phyloP scores from a whole-genome alignment of 2,329 filamentous ascomycete genomes.

The Pyrenophora teres region DNA sequence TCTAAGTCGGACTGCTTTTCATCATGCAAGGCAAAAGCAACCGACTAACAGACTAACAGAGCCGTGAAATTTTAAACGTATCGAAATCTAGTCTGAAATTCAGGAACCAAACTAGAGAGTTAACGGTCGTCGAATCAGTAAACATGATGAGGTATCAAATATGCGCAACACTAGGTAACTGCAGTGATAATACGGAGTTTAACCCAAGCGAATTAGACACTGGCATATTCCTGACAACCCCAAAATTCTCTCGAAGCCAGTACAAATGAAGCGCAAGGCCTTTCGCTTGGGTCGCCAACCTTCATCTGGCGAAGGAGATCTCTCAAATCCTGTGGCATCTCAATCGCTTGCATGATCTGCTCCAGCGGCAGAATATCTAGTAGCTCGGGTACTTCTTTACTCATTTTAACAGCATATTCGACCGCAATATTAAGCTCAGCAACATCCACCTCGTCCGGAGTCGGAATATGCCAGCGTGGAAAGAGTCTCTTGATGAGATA shows the following conservation, averaged over 20 bases:
- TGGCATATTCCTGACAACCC: conserved; percentile 6
- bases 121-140: neutral
- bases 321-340: conserved; percentile 1
- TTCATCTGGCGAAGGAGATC: conserved; percentile 17
- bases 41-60: neutral
- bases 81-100: conserved; percentile 1
- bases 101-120: conserved; percentile 2
- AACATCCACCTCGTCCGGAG: conserved; percentile 12
- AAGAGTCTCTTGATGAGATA: conserved; percentile 16
- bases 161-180: conserved; percentile 2
- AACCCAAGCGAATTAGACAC: neutral
- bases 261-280: conserved; percentile 20
- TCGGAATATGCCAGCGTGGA: conserved; percentile 11
- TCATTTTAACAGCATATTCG: conserved; percentile 11
- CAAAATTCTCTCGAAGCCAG: conserved; percentile 17
- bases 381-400: conserved; percentile 11
- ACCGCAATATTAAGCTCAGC: conserved; percentile 10
- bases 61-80: conserved; percentile 2
- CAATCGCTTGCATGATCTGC: conserved; percentile 9
- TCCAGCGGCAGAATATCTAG: conserved; percentile 13
- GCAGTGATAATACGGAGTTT: conserved; percentile 1
- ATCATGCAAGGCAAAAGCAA: neutral
- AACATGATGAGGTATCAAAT: conserved; percentile 1
- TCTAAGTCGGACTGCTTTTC: too few species aligned
- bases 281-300: conserved; percentile 16